Percentiles rank a stretch among this genome's conserved stretches.
These are phyloP conservation scores for Fagopyrum esculentum DNA, from an alignment of 148 eudicot genomes.

Conservation along the genomic window DNA sequence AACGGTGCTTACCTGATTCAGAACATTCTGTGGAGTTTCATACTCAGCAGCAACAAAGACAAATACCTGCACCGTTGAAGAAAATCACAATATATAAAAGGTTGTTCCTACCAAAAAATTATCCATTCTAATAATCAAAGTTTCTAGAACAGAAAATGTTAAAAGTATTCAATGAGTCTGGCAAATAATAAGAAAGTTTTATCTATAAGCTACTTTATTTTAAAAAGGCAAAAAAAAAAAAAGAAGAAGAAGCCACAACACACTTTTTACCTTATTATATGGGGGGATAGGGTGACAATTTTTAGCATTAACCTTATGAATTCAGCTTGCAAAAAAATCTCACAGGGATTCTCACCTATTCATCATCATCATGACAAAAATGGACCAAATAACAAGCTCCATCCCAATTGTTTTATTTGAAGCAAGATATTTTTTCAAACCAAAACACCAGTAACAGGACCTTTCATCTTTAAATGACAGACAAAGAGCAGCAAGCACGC, in stretches of 20 bases:
- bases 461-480: background rate
- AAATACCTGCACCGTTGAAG: conserved; percentile 53
- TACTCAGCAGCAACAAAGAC: conserved; percentile 94
- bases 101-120: background rate
- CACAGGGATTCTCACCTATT: background rate
- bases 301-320: background rate
- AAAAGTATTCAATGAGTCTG: background rate
- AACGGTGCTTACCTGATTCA: conserved; percentile 62
- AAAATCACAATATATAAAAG: background rate
- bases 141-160: background rate
- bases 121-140: background rate
- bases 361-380: background rate
- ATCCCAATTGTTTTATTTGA: background rate
- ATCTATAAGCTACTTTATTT: background rate
- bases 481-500: background rate
- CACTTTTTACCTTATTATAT: background rate
- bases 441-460: background rate
- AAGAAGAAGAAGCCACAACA: background rate
- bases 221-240: background rate
- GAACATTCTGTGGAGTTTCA: conserved; percentile 57
- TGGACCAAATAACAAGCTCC: background rate
- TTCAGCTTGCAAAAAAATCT: background rate
- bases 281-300: background rate
- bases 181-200: background rate
- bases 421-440: background rate